A percentile compares a stretch with the other conserved stretches of the same genome.
These are phyloP conservation scores for Oryza glaberrima DNA, from an alignment of 176 grass and related monocot species.

Conservation along the genomic window DNA sequence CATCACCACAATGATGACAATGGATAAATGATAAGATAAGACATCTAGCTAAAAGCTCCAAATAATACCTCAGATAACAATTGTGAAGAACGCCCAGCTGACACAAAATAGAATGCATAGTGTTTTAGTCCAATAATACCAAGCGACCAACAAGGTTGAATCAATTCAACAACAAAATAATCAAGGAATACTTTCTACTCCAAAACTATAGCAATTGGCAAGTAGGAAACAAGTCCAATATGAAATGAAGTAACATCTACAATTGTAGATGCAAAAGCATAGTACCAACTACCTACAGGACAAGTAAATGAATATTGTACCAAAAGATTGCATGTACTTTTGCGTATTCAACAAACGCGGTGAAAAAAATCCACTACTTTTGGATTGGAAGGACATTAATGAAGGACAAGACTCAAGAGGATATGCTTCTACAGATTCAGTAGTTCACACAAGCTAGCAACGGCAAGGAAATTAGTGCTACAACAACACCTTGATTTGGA, in stretches of 20 bases:
- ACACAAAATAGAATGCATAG: conserved; percentile 13
- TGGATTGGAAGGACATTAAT: neutral
- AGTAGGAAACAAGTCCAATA: neutral
- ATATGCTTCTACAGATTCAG: neutral
- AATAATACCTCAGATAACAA: conserved; percentile 67
- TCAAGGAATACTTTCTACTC: neutral
- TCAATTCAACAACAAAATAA: conserved; percentile 2
- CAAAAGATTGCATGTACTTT: neutral
- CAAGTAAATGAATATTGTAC: no score
- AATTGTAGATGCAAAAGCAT: neutral
- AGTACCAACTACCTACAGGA: neutral
- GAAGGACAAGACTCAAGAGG: neutral
- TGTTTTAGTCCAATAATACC: conserved; percentile 13
- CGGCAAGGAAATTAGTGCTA: neutral
- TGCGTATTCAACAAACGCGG: neutral
- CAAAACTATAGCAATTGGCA: neutral
- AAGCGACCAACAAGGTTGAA: conserved; percentile 7
- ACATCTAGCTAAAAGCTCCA: conserved; percentile 30
- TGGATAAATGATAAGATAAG: neutral
- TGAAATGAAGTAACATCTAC: neutral
- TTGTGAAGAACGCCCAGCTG: conserved; percentile 62
- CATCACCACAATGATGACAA: neutral
- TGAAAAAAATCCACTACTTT: no score
- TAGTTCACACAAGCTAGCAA: neutral
- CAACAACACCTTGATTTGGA: no score